These are phyloP conservation scores for Plasmodium sp. DNA, from an alignment of 169 alveolate species.

Conservation along the genomic window DNA sequence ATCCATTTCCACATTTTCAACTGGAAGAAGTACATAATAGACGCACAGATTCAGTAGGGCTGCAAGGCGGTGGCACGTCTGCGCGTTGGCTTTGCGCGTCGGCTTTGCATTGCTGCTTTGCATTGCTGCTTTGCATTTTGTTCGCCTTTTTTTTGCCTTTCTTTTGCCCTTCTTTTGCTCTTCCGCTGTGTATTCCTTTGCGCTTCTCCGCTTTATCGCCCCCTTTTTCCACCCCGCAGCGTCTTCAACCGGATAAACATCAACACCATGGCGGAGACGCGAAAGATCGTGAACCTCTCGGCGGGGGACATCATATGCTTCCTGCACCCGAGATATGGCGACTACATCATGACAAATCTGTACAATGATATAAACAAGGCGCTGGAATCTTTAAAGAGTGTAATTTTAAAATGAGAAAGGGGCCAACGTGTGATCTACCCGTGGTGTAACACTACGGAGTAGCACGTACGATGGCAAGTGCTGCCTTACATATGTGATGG, in stretches of 20 bases:
- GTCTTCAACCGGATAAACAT: slow-evolving; percentile 64
- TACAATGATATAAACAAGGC: slow-evolving; percentile 84
- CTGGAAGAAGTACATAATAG: slow-evolving; percentile 85
- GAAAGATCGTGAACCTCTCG: slow-evolving; percentile 70
- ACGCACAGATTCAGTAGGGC: slow-evolving; percentile 84
- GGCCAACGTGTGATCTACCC: not conserved
- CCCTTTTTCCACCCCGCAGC: not conserved
- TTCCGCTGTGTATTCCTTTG: too few relatives aligned
- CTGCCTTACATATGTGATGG: too few relatives aligned
- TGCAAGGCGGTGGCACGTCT: not conserved
- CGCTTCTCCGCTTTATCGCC: not conserved
- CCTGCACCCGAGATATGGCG: slow-evolving; percentile 87
- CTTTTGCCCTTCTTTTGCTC: not conserved
- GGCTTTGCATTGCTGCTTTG: not conserved
- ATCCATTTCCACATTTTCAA: slow-evolving; percentile 79
- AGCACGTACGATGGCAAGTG: too few relatives aligned
- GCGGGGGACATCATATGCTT: slow-evolving; percentile 84
- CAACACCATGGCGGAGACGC: slow-evolving; percentile 63
- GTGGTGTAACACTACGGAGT: not conserved
- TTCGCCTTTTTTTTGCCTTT: not conserved
- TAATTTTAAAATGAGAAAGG: slow-evolving; percentile 12
- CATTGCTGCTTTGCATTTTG: not conserved
- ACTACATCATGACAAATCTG: slow-evolving; percentile 81
- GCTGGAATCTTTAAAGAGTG: slow-evolving; percentile 78
- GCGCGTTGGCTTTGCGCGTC: not conserved